These are phyloP conservation scores for Pythium brachiatum DNA, from an alignment of 352 stramenopile species.

Conservation along the genomic window DNA sequence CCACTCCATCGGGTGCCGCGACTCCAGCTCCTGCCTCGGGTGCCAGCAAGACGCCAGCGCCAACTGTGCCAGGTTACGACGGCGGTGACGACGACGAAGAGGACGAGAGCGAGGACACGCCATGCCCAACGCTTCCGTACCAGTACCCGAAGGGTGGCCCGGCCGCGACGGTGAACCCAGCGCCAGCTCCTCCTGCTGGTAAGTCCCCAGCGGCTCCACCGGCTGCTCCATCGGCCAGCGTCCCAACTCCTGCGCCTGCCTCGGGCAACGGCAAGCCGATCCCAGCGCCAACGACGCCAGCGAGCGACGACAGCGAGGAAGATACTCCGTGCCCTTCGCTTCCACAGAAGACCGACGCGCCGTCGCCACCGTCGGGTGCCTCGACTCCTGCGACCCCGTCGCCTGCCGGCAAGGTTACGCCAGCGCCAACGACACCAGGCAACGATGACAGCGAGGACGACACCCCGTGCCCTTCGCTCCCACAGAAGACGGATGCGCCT, in stretches of 20 bases:
- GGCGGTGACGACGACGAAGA: too few species aligned
- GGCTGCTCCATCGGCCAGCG: not conserved
- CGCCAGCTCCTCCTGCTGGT: too few species aligned
- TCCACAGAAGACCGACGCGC: not conserved
- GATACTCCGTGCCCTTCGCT: not conserved
- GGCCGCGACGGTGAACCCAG: too few species aligned
- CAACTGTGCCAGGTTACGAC: not conserved
- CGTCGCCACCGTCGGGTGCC: not conserved
- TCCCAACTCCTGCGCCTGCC: not conserved
- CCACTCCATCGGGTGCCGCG: too few species aligned
- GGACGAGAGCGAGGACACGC: constrained; percentile 2
- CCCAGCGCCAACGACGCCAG: not conserved
- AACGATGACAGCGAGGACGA: not conserved
- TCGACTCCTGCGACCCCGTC: not conserved
- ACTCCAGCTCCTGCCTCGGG: too few species aligned
- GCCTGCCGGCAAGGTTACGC: not conserved
- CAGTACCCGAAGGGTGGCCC: too few species aligned
- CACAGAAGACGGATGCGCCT: not conserved
- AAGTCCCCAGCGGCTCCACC: too few species aligned
- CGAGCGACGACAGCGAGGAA: not conserved
- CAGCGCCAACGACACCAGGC: not conserved
- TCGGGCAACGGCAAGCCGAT: not conserved
- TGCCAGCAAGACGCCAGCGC: not conserved
- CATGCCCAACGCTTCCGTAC: not conserved
- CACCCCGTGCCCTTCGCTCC: not conserved